These are phyloP conservation scores for Ceratorhiza oryzae-sativae DNA, from an alignment of 1,284 basidiomycete genomes.

Conservation along the genomic window DNA sequence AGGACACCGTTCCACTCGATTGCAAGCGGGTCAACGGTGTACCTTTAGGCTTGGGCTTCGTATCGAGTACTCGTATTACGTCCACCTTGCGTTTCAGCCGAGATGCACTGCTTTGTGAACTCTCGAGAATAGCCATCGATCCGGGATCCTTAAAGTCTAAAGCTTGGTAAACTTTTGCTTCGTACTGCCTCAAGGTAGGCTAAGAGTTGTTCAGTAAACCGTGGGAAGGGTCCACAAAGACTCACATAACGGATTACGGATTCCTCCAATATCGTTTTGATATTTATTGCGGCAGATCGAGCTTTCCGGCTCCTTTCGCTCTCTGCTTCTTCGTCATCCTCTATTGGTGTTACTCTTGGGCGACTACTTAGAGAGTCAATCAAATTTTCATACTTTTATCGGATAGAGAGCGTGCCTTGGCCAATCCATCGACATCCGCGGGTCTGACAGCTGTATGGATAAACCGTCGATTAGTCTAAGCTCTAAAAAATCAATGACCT, in stretches of 20 bases:
- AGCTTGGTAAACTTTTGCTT: neutral
- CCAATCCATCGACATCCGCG: neutral
- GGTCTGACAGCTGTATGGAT: neutral
- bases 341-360: neutral
- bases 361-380: neutral
- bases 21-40: too few species aligned
- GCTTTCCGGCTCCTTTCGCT: conserved; percentile 34
- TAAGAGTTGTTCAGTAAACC: neutral
- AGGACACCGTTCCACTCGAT: neutral
- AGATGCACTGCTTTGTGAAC: neutral
- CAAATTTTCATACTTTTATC: neutral
- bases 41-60: too few species aligned
- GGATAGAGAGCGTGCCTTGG: neutral
- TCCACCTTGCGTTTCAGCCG: too few species aligned
- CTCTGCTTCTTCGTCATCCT: conserved; percentile 40
- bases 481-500: too few species aligned
- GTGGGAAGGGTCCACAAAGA: neutral
- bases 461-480: conserved; percentile 6
- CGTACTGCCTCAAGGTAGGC: neutral
- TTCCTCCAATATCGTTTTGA: neutral
- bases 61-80: neutral
- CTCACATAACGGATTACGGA: conserved; percentile 4
- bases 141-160: neutral
- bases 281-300: conserved; percentile 39
- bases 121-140: conserved; percentile 1